Evolutionary conservation across 2,329 filamentous ascomycete species (phyloP).

Genomic region (Delphinella strobiligena): DNA sequence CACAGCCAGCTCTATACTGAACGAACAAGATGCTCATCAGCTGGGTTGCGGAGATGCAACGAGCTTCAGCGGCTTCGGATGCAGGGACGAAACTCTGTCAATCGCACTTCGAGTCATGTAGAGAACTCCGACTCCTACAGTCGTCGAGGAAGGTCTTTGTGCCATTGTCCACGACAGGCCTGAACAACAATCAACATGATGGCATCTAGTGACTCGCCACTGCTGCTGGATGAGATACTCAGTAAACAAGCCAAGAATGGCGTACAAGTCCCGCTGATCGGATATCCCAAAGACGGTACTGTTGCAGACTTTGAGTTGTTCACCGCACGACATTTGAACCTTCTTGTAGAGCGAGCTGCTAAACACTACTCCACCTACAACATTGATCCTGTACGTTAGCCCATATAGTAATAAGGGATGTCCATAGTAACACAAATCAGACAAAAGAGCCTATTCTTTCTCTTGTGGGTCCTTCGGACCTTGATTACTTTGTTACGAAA

Average conservation of each 20-base stretch:
- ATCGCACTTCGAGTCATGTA: not conserved
- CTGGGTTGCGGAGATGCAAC: too few species aligned
- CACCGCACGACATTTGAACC: not conserved
- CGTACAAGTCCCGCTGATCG: not conserved
- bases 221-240: not conserved
- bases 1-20: too few species aligned
- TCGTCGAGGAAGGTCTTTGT: not conserved
- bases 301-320: conserved; percentile 1
- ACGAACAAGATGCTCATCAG: too few species aligned
- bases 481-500: conserved; percentile 36
- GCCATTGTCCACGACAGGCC: not conserved
- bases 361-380: not conserved
- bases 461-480: not conserved
- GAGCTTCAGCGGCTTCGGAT: not conserved
- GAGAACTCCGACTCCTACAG: not conserved
- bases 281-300: not conserved
- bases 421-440: not conserved
- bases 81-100: not conserved
- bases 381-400: not conserved
- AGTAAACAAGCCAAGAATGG: not conserved
- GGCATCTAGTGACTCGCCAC: not conserved
- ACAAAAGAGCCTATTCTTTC: not conserved
- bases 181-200: not conserved
- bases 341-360: not conserved
- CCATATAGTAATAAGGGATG: not conserved